Base-by-base conservation (phyloP, 345 rosid species). In the Bruguiera sexangula region DNA sequence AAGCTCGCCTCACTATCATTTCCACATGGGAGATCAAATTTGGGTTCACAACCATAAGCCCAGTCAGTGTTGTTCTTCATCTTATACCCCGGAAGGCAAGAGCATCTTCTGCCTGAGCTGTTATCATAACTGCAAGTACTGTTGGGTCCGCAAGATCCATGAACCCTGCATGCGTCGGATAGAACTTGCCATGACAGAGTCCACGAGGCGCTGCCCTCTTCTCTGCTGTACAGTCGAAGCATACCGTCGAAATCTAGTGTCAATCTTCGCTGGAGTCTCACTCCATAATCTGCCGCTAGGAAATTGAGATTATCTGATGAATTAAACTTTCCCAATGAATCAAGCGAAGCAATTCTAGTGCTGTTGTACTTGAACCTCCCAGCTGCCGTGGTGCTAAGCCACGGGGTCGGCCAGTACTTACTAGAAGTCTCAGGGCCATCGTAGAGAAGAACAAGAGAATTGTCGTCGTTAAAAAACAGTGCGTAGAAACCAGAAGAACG, bases 201-300 rank as follows among this genome's bases (percentile, higher is more conserved):
- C 88, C 85, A 82, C 0, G 21, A 13, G 1, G 30, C 29, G 8
- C 5, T 61, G 2, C 48, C 43, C 1, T 61, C 11, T 11, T 63
- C 60, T 20, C 65, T 70, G 69, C 83, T 78, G 57, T 85, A 85
- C 24, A 80, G 6, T 6, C 81, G 57, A 54, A 78, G 31, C 52
- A 75, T 74, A 1, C 85, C 84, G 53, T 84, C 87, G 36, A 24
- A 36, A 71, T 82, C 87, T 5, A 84, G 74, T 7, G 72, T 77
- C 26, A 84, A 50, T 54, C 81, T 46, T 56, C 85, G 56, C 8
- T 67, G 67, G 0, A 64, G n/a, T 4, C 29, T 48, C 0, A 24
- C 39, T 1, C 84, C 85, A 26, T 65, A 75, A 56, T 82, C 82
- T 0, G 78, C 24, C 3, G 84, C 22, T 3, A 1, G 0, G 63